A percentile compares a stretch with the other conserved stretches of the same genome.
Conservation (phyloP, 139 green algal species). For the Coelastrella sp. region DNA sequence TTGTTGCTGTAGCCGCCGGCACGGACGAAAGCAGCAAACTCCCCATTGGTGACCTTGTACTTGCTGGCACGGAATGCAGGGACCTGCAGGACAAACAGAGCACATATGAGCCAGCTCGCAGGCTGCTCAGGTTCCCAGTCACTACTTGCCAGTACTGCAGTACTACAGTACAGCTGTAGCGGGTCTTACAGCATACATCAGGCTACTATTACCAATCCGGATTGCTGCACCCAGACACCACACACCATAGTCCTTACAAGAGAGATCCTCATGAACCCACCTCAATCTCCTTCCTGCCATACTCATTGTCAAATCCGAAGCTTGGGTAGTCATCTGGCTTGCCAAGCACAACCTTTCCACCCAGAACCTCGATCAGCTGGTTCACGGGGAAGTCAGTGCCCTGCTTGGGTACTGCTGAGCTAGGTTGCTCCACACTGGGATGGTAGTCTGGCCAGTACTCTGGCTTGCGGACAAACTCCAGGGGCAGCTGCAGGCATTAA, state of each 20-base stretch:
- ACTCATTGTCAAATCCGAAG: conserved; percentile 91
- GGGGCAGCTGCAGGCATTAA: conserved; percentile 64
- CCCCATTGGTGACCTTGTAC: conserved; percentile 79
- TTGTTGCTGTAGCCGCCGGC: conserved; percentile 70
- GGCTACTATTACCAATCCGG: no score
- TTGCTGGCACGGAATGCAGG: conserved; percentile 40
- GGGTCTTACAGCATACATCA: no score
- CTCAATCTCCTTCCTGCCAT: conserved; percentile 66
- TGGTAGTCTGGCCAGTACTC: conserved; percentile 84
- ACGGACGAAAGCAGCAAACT: conserved; percentile 84
- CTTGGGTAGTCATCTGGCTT: conserved; percentile 81
- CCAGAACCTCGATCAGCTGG: conserved; percentile 51
- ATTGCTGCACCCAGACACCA: no score
- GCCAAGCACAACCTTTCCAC: conserved; percentile 66
- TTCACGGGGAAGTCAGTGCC: conserved; percentile 69
- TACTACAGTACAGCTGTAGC: no score
- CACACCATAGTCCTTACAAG: no score
- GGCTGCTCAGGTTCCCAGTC: no score
- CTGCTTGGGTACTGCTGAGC: conserved; percentile 52
- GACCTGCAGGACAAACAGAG: conserved; percentile 42
- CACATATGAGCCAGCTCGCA: no score
- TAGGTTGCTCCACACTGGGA: conserved; percentile 48
- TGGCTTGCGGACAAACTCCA: conserved; percentile 70
- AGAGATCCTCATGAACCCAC: conserved; percentile 29
- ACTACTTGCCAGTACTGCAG: no score